Evolutionary conservation across 768 basidiomycete species (phyloP).

Genomic region (Heimioporus sp.): DNA sequence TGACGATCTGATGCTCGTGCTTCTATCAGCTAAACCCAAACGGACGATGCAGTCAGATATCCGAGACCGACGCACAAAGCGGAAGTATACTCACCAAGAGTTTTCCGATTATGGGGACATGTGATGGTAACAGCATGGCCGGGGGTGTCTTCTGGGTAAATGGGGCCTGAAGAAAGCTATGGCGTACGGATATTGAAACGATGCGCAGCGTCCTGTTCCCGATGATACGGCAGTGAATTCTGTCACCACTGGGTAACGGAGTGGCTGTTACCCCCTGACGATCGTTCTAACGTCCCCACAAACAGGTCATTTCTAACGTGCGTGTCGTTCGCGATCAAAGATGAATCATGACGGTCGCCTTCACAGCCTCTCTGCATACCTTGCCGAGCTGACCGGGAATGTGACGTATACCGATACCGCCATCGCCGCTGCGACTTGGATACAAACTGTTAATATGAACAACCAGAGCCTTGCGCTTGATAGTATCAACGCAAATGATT

Average conservation of each 20-base stretch:
- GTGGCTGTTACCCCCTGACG: not conserved
- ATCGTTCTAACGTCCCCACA: not conserved
- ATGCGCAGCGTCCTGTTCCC: slow-evolving; percentile 38
- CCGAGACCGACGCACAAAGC: slow-evolving; percentile 37
- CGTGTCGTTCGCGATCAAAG: slow-evolving; percentile 3
- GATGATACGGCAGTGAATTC: slow-evolving; percentile 47
- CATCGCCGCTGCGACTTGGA: slow-evolving; percentile 47
- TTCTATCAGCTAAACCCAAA: too few relatives aligned
- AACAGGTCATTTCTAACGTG: slow-evolving; percentile 41
- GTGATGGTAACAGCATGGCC: slow-evolving; percentile 48
- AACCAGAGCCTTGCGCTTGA: slow-evolving; percentile 43
- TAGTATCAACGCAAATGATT: slow-evolving; percentile 45
- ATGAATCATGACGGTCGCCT: too few relatives aligned
- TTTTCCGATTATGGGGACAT: slow-evolving; percentile 41
- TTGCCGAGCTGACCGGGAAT: slow-evolving; percentile 45
- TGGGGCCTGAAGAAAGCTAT: not conserved
- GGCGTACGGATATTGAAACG: not conserved
- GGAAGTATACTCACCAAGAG: slow-evolving; percentile 40
- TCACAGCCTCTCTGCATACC: slow-evolving; percentile 46
- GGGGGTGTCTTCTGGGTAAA: slow-evolving; percentile 57
- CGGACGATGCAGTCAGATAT: slow-evolving; percentile 26
- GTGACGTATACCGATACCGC: slow-evolving; percentile 46
- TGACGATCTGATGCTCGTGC: not conserved
- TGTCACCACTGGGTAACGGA: slow-evolving; percentile 46
- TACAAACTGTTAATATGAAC: slow-evolving; percentile 45